phyloP scores from a whole-genome alignment of 495 filamentous ascomycete genomes.

The Trichocladium uniseriatum region DNA sequence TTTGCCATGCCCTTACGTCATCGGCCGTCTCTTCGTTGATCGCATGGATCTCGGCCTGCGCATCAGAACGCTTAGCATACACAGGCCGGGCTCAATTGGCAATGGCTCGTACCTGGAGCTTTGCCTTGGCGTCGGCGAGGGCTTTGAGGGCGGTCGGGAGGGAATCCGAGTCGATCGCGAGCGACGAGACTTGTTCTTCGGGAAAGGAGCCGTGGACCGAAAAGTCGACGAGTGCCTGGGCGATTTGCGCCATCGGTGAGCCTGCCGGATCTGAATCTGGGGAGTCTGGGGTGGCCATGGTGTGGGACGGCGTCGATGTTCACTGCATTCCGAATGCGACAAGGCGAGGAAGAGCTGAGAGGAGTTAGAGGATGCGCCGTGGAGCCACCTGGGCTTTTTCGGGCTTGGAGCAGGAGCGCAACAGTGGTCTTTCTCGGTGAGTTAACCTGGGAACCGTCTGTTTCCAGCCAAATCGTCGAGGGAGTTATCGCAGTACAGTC shows the following conservation, averaged over 20 bases:
- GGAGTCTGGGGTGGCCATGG: constrained; percentile 12
- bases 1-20: constrained; percentile 76
- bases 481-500: too few species aligned
- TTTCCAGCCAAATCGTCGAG: too few species aligned
- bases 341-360: too few species aligned
- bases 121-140: constrained; percentile 54
- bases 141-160: constrained; percentile 55
- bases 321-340: not conserved
- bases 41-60: constrained; percentile 57
- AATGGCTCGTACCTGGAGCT: constrained; percentile 51
- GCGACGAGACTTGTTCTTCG: constrained; percentile 59
- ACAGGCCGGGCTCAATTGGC: not conserved
- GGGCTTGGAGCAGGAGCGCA: too few species aligned
- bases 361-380: too few species aligned
- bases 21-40: constrained; percentile 64
- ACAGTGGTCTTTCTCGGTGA: too few species aligned
- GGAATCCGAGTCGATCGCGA: constrained; percentile 47
- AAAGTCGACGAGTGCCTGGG: constrained; percentile 62
- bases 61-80: constrained; percentile 7
- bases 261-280: not conserved
- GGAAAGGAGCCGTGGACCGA: constrained; percentile 64
- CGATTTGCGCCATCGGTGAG: constrained; percentile 32
- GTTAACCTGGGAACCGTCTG: too few species aligned
- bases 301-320: not conserved
- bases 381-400: too few species aligned